phyloP scores from a whole-genome alignment of 495 filamentous ascomycete genomes.

The Amphirosellinia nigrospora region DNA sequence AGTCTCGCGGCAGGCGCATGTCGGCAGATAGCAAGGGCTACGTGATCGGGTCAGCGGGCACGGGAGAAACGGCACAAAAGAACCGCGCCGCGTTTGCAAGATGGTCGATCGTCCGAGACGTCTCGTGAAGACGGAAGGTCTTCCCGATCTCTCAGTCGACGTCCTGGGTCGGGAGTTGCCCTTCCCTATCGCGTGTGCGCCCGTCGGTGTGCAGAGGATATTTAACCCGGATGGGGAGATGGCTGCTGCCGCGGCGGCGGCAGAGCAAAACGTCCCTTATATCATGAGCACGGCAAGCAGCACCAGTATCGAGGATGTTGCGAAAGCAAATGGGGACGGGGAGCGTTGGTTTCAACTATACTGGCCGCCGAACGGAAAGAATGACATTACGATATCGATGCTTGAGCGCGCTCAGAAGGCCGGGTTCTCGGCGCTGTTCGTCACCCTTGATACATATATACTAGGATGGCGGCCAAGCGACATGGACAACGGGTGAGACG shows the following conservation, averaged over 20 bases:
- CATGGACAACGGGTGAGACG: slow-evolving; percentile 64
- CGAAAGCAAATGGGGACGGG: slow-evolving; percentile 33
- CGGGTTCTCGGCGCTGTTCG: slow-evolving; percentile 58
- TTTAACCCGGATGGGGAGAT: slow-evolving; percentile 57
- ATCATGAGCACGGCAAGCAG: slow-evolving; percentile 53
- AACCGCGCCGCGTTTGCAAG: slow-evolving; percentile 50
- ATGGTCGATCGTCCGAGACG: slow-evolving; percentile 48
- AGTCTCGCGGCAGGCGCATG: slow-evolving; percentile 36
- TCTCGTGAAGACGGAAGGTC: slow-evolving; percentile 29
- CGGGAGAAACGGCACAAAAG: slow-evolving; percentile 43
- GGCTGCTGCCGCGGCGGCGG: slow-evolving; percentile 29
- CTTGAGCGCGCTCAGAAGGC: slow-evolving; percentile 61
- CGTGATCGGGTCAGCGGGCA: slow-evolving; percentile 47
- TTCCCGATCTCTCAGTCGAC: slow-evolving; percentile 20
- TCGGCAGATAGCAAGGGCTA: slow-evolving; percentile 46
- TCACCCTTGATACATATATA: slow-evolving; percentile 63
- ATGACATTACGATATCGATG: slow-evolving; percentile 63
- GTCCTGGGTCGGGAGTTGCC: slow-evolving; percentile 26
- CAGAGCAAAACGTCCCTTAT: slow-evolving; percentile 48
- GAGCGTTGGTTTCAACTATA: slow-evolving; percentile 66
- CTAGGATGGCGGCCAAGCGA: slow-evolving; percentile 65
- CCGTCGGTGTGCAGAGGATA: slow-evolving; percentile 56
- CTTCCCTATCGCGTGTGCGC: slow-evolving; percentile 37
- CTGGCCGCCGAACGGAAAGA: slow-evolving; percentile 57
- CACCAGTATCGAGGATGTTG: slow-evolving; percentile 50